phyloP scores from a whole-genome alignment of 148 eudicot genomes.

The Persicaria maculosa region DNA sequence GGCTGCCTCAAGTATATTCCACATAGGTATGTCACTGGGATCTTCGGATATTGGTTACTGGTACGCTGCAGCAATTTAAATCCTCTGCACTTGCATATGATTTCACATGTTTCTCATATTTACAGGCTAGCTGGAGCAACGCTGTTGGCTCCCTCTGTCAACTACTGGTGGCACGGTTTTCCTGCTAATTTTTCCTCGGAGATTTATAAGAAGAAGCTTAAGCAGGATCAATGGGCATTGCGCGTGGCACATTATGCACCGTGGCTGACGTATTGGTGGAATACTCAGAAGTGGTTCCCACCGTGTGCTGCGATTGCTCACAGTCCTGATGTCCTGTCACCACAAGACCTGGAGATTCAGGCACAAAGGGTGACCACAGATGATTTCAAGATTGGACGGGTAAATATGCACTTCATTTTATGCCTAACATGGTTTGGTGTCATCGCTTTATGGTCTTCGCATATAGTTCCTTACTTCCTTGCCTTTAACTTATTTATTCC shows the following conservation, averaged over 20 bases:
- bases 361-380: background rate
- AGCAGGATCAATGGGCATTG: constrained; percentile 46
- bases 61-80: background rate
- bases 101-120: background rate
- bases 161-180: constrained; percentile 52
- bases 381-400: background rate
- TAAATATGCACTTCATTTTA: background rate
- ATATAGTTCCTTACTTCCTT: background rate
- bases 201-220: constrained; percentile 25
- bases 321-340: constrained; percentile 26
- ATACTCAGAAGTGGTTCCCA: constrained; percentile 63
- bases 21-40: constrained; percentile 44
- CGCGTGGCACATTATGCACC: constrained; percentile 57
- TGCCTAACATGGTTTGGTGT: background rate
- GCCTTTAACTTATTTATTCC: too few species aligned
- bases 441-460: background rate
- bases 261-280: constrained; percentile 79
- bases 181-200: constrained; percentile 44
- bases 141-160: constrained; percentile 46
- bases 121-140: constrained; percentile 70
- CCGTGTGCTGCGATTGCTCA: constrained; percentile 25
- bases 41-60: too few species aligned
- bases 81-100: background rate
- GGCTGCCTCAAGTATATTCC: constrained; percentile 69
- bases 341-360: constrained; percentile 32